phyloP scores from a whole-genome alignment of 495 filamentous ascomycete species.

The Penicillium roqueforti region DNA sequence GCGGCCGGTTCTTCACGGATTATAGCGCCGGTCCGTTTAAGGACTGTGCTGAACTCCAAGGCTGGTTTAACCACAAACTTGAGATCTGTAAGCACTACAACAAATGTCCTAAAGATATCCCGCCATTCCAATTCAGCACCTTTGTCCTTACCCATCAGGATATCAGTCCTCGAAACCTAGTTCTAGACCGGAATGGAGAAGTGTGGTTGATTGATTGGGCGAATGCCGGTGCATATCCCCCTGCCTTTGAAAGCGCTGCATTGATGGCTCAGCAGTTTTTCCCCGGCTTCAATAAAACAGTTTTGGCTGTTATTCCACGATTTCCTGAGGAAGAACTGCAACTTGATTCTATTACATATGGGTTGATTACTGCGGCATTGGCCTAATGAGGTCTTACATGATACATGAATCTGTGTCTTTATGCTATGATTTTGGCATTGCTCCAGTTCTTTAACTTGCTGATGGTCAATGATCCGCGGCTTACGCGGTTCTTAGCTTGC shows the following conservation, averaged over 20 bases:
- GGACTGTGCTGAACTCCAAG: constrained; percentile 22
- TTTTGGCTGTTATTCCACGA: constrained; percentile 16
- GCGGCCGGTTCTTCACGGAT: constrained; percentile 27
- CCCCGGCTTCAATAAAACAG: constrained; percentile 18
- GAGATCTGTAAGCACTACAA: constrained; percentile 18
- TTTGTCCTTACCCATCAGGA: constrained; percentile 28
- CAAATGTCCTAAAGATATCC: constrained; percentile 5
- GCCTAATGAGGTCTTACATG: constrained; percentile 3
- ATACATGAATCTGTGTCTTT: background rate
- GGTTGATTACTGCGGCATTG: constrained; percentile 50
- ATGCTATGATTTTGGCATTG: background rate
- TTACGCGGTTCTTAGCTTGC: background rate
- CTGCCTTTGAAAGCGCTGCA: constrained; percentile 23
- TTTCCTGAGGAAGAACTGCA: constrained; percentile 18
- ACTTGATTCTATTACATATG: constrained; percentile 20
- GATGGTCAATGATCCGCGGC: background rate
- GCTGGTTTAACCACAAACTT: constrained; percentile 32
- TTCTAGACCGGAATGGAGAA: constrained; percentile 18
- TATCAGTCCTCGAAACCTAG: constrained; percentile 29
- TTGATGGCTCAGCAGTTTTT: constrained; percentile 15
- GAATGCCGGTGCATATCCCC: constrained; percentile 26
- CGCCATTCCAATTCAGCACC: constrained; percentile 17
- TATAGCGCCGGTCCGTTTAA: constrained; percentile 30
- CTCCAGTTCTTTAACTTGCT: background rate
- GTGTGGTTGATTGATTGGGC: constrained; percentile 30